phyloP scores from a whole-genome alignment of 768 basidiomycete genomes.

The Hydnomerulius pinastri region DNA sequence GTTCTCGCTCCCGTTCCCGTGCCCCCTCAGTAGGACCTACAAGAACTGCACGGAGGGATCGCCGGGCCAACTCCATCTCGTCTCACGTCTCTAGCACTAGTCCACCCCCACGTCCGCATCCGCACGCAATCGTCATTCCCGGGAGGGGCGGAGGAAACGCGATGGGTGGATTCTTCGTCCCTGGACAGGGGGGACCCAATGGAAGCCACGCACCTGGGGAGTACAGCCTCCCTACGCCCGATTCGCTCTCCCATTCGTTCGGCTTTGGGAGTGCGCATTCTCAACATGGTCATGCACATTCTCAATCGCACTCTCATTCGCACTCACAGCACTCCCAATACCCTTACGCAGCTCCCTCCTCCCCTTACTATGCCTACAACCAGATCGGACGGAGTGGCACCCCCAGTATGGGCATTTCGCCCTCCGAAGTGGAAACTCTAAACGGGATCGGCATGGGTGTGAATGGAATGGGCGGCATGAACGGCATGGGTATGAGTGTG shows the following conservation, averaged over 20 bases:
- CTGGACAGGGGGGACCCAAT: constrained; percentile 22
- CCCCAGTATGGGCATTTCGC: constrained; percentile 26
- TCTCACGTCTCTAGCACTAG: constrained; percentile 54
- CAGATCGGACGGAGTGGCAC: constrained; percentile 15
- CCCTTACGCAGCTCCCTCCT: constrained; percentile 32
- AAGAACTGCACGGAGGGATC: constrained; percentile 47
- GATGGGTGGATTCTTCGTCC: constrained; percentile 35
- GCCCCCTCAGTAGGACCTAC: constrained; percentile 49
- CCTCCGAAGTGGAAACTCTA: constrained; percentile 28
- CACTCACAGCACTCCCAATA: constrained; percentile 12
- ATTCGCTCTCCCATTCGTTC: constrained; percentile 34
- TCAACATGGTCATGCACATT: constrained; percentile 32
- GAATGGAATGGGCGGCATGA: constrained; percentile 6
- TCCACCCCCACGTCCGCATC: constrained; percentile 47
- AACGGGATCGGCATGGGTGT: constrained; percentile 9
- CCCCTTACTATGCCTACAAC: constrained; percentile 29
- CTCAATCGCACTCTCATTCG: constrained; percentile 22
- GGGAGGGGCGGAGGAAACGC: constrained; percentile 31
- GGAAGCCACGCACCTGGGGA: constrained; percentile 25
- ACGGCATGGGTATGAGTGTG: constrained; percentile 5
- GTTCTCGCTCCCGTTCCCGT: constrained; percentile 48
- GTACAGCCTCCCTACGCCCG: constrained; percentile 48
- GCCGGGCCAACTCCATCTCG: constrained; percentile 62
- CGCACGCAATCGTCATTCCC: constrained; percentile 75
- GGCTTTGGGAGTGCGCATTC: constrained; percentile 18